Conservation (phyloP, 2,329 filamentous ascomycete species). For the Torrubiellomyces zombiae region DNA sequence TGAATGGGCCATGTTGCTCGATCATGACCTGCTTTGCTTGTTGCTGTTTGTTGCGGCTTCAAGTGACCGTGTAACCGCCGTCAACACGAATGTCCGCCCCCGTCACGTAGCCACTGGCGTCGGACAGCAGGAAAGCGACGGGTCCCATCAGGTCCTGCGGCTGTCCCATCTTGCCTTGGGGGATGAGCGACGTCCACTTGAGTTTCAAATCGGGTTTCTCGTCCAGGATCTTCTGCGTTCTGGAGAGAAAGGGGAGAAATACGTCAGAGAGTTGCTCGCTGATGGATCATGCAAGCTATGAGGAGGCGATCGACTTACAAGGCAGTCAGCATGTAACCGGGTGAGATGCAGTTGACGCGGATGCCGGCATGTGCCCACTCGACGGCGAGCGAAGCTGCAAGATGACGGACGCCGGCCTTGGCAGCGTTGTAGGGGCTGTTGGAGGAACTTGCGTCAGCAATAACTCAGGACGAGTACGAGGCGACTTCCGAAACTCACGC, state of each 20-base stretch:
- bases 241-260: slow-evolving; percentile 16
- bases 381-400: slow-evolving; percentile 75
- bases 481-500: no score
- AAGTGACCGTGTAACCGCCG: slow-evolving; percentile 76
- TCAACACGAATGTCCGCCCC: slow-evolving; percentile 70
- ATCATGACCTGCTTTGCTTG: no score
- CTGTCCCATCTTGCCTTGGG: slow-evolving; percentile 81
- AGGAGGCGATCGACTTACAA: slow-evolving; percentile 46
- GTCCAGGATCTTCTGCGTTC: slow-evolving; percentile 84
- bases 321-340: slow-evolving; percentile 91
- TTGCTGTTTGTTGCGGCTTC: slow-evolving; percentile 13
- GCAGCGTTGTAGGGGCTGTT: slow-evolving; percentile 69
- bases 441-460: no score
- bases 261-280: slow-evolving; percentile 5
- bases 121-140: slow-evolving; percentile 70
- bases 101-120: slow-evolving; percentile 56
- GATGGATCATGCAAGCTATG: no score
- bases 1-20: no score
- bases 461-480: no score
- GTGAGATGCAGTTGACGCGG: slow-evolving; percentile 86
- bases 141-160: slow-evolving; percentile 89
- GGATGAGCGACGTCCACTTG: slow-evolving; percentile 85
- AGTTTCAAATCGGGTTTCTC: slow-evolving; percentile 80
- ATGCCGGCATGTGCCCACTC: slow-evolving; percentile 86
- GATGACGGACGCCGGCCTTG: slow-evolving; percentile 81